Conservation (phyloP, 108 stramenopile genomes). For the Bacterosira constricta region DNA sequence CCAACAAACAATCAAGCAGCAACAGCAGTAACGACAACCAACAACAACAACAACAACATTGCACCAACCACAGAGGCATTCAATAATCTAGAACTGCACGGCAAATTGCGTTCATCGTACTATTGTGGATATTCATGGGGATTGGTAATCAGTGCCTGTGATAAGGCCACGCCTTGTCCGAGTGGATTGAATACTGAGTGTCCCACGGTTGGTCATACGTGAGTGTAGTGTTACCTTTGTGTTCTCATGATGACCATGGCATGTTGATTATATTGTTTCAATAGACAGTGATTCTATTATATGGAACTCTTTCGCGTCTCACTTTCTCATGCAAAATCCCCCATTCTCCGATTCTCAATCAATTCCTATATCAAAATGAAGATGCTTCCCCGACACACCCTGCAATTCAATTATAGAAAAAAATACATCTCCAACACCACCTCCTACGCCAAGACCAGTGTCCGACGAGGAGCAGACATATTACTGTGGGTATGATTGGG, state of each 20-base stretch:
- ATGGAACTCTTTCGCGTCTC: too few relatives aligned
- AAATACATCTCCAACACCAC: constrained; percentile 3
- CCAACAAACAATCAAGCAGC: neutral
- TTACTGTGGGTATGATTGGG: constrained; percentile 15
- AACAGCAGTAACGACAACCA: neutral
- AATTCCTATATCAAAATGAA: neutral
- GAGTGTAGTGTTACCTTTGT: neutral
- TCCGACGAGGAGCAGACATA: constrained; percentile 2
- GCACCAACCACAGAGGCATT: neutral
- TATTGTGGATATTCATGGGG: constrained; percentile 18
- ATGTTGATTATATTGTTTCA: neutral
- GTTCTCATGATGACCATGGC: neutral
- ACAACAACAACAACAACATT: neutral
- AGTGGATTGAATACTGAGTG: constrained; percentile 21
- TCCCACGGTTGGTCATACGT: neutral
- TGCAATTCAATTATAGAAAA: constrained; percentile 1
- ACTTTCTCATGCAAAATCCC: too few relatives aligned
- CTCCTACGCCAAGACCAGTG: constrained; percentile 1
- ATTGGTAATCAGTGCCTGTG: constrained; percentile 18
- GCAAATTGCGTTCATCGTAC: constrained; percentile 11
- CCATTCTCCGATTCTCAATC: too few relatives aligned
- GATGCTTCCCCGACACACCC: constrained; percentile 22
- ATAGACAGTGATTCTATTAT: too few relatives aligned
- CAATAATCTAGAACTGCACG: constrained; percentile 11
- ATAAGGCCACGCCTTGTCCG: constrained; percentile 3